phyloP scores from a whole-genome alignment of 805 yeast species.

The Candida nitratophila region DNA sequence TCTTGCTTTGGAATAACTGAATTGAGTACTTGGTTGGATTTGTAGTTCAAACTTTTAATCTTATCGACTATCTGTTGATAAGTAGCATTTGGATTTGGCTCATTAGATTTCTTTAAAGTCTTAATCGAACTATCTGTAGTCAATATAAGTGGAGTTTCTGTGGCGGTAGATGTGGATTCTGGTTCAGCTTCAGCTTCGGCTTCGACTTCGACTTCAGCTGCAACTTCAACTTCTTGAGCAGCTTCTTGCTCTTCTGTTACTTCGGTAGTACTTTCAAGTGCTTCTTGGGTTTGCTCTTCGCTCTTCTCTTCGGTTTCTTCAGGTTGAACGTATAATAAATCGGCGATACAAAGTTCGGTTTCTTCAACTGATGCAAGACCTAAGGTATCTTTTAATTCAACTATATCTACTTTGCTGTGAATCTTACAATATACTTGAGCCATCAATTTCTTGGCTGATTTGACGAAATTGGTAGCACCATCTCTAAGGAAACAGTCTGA shows the following conservation, averaged over 20 bases:
- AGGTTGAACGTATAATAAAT: conserved; percentile 24
- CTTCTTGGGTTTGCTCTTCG: conserved; percentile 7
- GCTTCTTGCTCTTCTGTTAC: background rate
- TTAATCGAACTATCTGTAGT: background rate
- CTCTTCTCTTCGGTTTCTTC: background rate
- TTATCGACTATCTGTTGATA: conserved; percentile 65
- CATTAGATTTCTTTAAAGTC: background rate
- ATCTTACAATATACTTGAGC: conserved; percentile 46
- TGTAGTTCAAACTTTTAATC: conserved; percentile 57
- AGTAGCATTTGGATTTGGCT: conserved; percentile 30
- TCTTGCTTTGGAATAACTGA: conserved; percentile 27
- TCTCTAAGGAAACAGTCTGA: conserved; percentile 51
- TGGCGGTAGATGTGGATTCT: background rate
- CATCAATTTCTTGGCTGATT: conserved; percentile 41
- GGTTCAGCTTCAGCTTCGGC: background rate
- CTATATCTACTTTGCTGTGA: conserved; percentile 33
- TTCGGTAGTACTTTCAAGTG: background rate
- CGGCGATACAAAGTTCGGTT: conserved; percentile 46
- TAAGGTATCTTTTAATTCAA: conserved; percentile 11
- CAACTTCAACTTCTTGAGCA: conserved; percentile 4
- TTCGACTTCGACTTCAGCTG: background rate
- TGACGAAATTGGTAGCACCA: conserved; percentile 33
- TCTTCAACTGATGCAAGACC: conserved; percentile 28
- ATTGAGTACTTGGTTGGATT: conserved; percentile 49
- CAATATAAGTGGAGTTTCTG: background rate